phyloP scores from a whole-genome alignment of 768 basidiomycete genomes.

The Boletellus emodensis region DNA sequence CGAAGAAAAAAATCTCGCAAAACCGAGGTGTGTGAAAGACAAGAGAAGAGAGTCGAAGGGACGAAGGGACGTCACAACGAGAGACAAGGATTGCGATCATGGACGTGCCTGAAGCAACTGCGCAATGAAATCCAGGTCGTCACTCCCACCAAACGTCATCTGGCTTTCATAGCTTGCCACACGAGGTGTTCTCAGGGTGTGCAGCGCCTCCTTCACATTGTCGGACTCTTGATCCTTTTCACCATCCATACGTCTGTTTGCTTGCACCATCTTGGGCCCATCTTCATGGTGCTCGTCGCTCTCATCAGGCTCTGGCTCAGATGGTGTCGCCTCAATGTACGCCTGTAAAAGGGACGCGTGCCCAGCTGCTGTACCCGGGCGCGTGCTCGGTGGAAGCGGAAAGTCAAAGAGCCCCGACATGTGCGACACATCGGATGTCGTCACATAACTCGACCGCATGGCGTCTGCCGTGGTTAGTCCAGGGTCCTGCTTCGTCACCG shows the following conservation, averaged over 20 bases:
- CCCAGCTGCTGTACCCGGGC: slow-evolving; percentile 20
- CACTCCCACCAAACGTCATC: slow-evolving; percentile 27
- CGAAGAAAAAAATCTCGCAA: slow-evolving; percentile 4
- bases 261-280: neutral
- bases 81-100: slow-evolving; percentile 2
- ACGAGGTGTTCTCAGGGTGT: slow-evolving; percentile 6
- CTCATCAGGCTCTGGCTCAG: neutral
- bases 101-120: slow-evolving; percentile 9
- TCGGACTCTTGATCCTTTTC: neutral
- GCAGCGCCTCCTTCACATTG: slow-evolving; percentile 16
- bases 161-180: slow-evolving; percentile 11
- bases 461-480: slow-evolving; percentile 28
- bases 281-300: neutral
- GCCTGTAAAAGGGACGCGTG: slow-evolving; percentile 44
- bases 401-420: slow-evolving; percentile 76
- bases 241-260: neutral
- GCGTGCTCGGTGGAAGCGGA: slow-evolving; percentile 52
- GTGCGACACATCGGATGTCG: slow-evolving; percentile 52
- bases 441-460: slow-evolving; percentile 57
- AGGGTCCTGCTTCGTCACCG: slow-evolving; percentile 9
- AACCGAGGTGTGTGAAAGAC: slow-evolving; percentile 5
- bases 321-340: slow-evolving; percentile 33
- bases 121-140: slow-evolving; percentile 20
- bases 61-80: neutral
- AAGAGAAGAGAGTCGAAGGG: neutral